These are phyloP conservation scores for Stygiomarasmius scandens DNA, from an alignment of 1,284 basidiomycete genomes.

Conservation along the genomic window DNA sequence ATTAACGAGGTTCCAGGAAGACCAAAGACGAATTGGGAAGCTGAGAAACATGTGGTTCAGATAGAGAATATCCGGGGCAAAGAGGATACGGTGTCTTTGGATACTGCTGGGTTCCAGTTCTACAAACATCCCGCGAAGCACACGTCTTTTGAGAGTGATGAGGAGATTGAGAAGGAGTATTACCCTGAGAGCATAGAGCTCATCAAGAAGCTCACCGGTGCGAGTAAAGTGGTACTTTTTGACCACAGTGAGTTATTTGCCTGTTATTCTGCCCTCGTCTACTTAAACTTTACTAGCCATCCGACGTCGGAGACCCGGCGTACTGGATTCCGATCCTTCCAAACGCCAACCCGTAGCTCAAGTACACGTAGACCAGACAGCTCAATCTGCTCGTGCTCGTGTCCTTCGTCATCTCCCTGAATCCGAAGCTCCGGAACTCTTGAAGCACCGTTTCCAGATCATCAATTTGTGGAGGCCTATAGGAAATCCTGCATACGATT, in stretches of 20 bases:
- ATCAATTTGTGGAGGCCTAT: conserved; percentile 74
- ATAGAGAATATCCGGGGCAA: conserved; percentile 47
- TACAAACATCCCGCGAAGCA: conserved; percentile 27
- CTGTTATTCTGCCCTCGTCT: neutral
- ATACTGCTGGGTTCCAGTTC: conserved; percentile 54
- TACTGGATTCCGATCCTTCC: conserved; percentile 39
- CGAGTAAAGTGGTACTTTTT: conserved; percentile 52
- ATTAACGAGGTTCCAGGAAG: conserved; percentile 7
- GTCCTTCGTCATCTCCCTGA: conserved; percentile 56
- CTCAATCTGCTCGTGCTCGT: conserved; percentile 45
- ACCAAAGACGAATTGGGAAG: conserved; percentile 11
- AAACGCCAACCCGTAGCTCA: conserved; percentile 51
- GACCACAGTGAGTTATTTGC: conserved; percentile 50
- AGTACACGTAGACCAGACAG: conserved; percentile 60
- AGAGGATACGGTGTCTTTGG: conserved; percentile 44
- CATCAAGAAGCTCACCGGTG: conserved; percentile 56
- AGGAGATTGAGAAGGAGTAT: conserved; percentile 48
- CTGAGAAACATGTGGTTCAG: conserved; percentile 5
- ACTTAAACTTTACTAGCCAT: conserved; percentile 35
- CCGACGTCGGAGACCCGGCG: conserved; percentile 44
- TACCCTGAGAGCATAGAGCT: conserved; percentile 54
- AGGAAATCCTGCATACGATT: conserved; percentile 47
- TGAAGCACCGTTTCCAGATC: conserved; percentile 56
- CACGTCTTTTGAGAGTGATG: conserved; percentile 38
- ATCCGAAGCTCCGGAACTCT: conserved; percentile 45